Conservation (phyloP, 441 rosid genomes). For the Corymbia citriodora region DNA sequence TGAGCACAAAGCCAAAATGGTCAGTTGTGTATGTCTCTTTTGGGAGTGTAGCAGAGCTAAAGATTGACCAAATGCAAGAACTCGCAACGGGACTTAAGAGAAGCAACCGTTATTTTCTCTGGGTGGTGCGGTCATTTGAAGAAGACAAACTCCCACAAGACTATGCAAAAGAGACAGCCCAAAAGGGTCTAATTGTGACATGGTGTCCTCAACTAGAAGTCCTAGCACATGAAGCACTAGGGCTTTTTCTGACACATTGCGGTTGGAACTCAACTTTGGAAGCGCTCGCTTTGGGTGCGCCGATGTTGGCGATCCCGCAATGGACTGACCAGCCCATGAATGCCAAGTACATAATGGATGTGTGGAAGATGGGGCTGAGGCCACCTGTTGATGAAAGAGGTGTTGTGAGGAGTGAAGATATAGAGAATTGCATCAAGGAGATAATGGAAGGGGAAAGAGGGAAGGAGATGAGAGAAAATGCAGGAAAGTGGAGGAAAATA, state of each 20-base stretch:
- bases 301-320: background rate
- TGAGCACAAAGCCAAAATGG: slow-evolving; percentile 18
- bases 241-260: background rate
- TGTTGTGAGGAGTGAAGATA: background rate
- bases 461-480: background rate
- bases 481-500: background rate
- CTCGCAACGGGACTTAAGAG: background rate
- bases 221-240: background rate
- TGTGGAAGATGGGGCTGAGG: background rate
- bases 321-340: background rate
- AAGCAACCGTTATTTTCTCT: background rate
- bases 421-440: background rate
- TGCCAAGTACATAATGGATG: background rate
- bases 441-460: background rate
- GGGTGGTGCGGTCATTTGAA: background rate
- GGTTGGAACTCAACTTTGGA: background rate
- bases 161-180: background rate
- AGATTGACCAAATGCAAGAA: slow-evolving; percentile 36
- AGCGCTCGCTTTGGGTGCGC: background rate
- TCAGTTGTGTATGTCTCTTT: slow-evolving; percentile 56
- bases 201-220: background rate
- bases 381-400: background rate
- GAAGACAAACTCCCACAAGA: background rate
- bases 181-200: background rate
- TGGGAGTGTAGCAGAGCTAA: slow-evolving; percentile 32